Evolutionary conservation across 352 stramenopile genomes (phyloP), one percentile per base, ranked within the genome.

Genomic region (Globisporangium camurandrum): DNA sequence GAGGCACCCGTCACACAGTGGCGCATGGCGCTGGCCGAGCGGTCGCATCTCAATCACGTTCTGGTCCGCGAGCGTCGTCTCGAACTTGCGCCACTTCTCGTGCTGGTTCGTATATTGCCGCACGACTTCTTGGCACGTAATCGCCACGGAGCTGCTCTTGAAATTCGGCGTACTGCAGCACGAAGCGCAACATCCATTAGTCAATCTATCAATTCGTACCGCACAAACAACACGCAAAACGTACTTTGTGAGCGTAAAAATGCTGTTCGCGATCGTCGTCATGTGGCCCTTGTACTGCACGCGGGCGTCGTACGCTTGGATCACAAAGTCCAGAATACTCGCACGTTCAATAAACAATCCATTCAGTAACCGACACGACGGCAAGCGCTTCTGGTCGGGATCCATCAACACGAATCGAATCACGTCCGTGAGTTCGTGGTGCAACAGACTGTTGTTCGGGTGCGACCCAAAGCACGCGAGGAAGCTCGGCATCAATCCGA

Each of bases 251-350:
- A 93, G 59, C 16, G 83, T 93, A 62, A 90, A 93, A 28, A 93
- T 87, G 42, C 83, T 93, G 63, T 93, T 93, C 9, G 83, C 83
- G 41, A 93, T 93, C 26, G 80, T 93, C 12, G 83, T 93, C 69
- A 93, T 87, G 51, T 93, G 83, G 0, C 83, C 83, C 61, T 92
- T 93, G 63, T 93, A 93, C 54, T 93, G 75, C 17, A 88, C 69
- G 36, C 86, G 69, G 3, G 71, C 50, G 36, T 89, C 68, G 49
- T 92, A 93, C 10, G 83, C 80, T 20, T 64, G 60, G 31, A 88
- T 90, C 27, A 93, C 80, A 51, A 93, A 90, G 33, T 90, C 73
- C 27, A 93, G 63, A 39, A 93, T 70, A 50, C 85, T 91, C 11
- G 77, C 72, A 3, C 52, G 54, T 19, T 84, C 66, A 33, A 79